Evolutionary conservation across 169 alveolate genomes (phyloP), one percentile per base, ranked within the genome.

Genomic region (Eimeria maxima): DNA sequence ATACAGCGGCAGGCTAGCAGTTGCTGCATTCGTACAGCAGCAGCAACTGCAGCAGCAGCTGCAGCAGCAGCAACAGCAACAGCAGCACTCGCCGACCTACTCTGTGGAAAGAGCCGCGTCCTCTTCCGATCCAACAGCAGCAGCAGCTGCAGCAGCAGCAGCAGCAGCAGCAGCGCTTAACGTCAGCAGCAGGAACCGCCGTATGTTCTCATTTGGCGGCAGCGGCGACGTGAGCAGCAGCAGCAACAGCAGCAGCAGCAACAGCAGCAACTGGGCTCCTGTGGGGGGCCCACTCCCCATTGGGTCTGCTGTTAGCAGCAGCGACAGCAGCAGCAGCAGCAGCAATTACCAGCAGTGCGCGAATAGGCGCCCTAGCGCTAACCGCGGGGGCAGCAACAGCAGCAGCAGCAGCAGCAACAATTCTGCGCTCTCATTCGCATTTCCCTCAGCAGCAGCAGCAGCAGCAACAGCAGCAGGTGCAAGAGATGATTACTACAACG

Each of bases 101-200:
- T 33, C 74, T 53, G 55, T 38, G 14, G 91, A 47, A 20, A 67
- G 42, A 27, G 55, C 29, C 10, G 76, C 55, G 22, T 27, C 47
- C 29, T 47, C 74, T 14, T 38, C 91, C 27, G 38, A 42, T n/a
- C 27, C 91, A 10, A 27, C 91, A 53, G 91, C 91, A 83, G 91
- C 91, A 55, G 71, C 91, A 8, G 91, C 91, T 24, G 91, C 74
- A 83, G 91, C 91, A 83, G 76, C 71, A 53, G 91, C 74, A 83
- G 91, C 91, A 83, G 76, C 71, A 44, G 60, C 89, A 78, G 44
- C 89, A 44, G 63, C 89, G 13, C 89, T 50, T 6, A 50, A 47
- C 63, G 18, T 45, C 11, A 50, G 69, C 22, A 38, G 69, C 14
- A 78, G 89, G 44, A 78, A 24, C 67, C 89, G 89, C 65, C 89